Evolutionary conservation across 1,139 yeast genomes (phyloP), one percentile per base, ranked within the genome.

Genomic region (Hyphopichia fennica): DNA sequence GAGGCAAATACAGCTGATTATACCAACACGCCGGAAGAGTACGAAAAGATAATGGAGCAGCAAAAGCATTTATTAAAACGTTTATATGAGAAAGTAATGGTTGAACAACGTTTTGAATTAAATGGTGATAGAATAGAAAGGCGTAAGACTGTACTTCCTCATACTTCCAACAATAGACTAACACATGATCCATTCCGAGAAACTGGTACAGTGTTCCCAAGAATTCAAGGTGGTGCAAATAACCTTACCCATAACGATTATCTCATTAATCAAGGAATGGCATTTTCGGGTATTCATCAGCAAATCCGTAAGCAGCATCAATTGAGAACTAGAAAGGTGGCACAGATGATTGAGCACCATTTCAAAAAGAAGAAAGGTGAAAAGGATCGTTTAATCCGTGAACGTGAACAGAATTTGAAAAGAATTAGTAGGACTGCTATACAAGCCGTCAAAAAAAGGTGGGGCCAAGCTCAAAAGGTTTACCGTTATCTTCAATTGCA

Each of bases 381-480:
- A 37, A 90, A 87, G 50, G 98, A 93, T 50, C 79, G 96, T 47
- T 78, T 82, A 46, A 77, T 77, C 16, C 80, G 81, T 48, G 93
- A 86, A 48, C 77, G 81, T 51, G 91, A 87, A 52, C 86, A 75
- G 49, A 80, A 80, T 45, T 71, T 87, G 47, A 72, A 76, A 44
- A 81, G 77, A 44, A 65, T 91, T 29, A 96, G 97, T 25, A 80
- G 90, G 52, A 75, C 82, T 43, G 88, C 95, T 0, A 84, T 87
- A 1, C 84, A 82, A 50, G 91, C 93, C 30, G 96, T 93, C 9
- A 84, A 85, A 65, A 89, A 84, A 58, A 83, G 95, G 58, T 95
- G 99, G 99, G 69, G 75, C 22, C 76, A 91, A 43, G 99, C 98
- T 2, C 87, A 84, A 48, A 90, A 88, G 57, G 97, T 95, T 0